These are phyloP conservation scores for Cyberlindnera euphorbiiphila DNA, from an alignment of 805 yeast species.

Conservation along the genomic window DNA sequence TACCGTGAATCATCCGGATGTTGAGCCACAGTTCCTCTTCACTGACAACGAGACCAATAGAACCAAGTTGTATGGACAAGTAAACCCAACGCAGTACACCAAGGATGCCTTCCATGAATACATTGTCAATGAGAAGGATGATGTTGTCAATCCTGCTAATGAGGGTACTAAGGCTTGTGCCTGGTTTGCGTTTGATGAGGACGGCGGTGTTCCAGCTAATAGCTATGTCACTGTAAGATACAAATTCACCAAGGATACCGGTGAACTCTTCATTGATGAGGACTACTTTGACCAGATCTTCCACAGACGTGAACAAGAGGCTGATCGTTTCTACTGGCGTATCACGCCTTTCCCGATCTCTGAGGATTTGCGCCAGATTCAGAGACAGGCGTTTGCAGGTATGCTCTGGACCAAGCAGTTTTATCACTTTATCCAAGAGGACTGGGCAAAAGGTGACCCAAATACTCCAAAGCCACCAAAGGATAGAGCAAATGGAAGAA, in stretches of 20 bases:
- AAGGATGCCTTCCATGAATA: conserved; percentile 92
- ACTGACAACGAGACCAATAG: conserved; percentile 89
- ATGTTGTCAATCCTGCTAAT: conserved; percentile 64
- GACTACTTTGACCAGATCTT: conserved; percentile 67
- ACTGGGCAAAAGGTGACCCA: conserved; percentile 88
- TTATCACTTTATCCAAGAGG: conserved; percentile 78
- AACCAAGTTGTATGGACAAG: conserved; percentile 57
- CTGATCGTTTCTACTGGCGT: conserved; percentile 90
- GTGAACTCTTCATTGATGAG: conserved; percentile 46
- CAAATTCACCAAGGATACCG: conserved; percentile 47
- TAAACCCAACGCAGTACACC: conserved; percentile 49
- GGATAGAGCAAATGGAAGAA: conserved; percentile 82
- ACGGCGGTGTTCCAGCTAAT: conserved; percentile 79
- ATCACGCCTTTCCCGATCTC: conserved; percentile 81
- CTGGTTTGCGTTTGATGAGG: conserved; percentile 72
- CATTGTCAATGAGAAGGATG: conserved; percentile 55
- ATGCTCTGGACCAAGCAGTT: conserved; percentile 91
- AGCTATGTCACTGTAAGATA: conserved; percentile 84
- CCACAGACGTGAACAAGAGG: conserved; percentile 74
- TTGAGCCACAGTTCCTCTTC: conserved; percentile 72
- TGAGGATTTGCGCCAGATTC: conserved; percentile 74
- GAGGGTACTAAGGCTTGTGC: conserved; percentile 83
- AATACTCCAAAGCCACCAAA: conserved; percentile 73
- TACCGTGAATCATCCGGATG: conserved; percentile 52
- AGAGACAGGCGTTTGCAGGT: conserved; percentile 93